Evolutionary conservation across 352 stramenopile species (phyloP).

Genomic region (Pythium scleroteichum): DNA sequence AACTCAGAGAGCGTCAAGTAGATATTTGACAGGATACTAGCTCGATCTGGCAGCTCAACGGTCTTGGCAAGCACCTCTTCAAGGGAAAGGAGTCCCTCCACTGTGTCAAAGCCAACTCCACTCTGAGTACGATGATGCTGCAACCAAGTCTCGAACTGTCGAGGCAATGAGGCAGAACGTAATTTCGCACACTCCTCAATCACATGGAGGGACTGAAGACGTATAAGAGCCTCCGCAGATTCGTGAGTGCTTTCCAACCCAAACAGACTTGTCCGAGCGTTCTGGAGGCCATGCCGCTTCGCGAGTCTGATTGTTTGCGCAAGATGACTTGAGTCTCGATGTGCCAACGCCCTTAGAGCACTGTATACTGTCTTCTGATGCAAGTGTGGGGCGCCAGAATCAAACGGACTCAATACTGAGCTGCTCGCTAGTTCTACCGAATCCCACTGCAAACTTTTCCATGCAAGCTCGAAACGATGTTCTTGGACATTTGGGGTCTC

Average conservation of each 20-base stretch:
- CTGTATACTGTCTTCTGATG: slow-evolving; percentile 63
- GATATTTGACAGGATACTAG: slow-evolving; percentile 41
- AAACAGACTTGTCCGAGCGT: slow-evolving; percentile 56
- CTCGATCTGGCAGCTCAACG: slow-evolving; percentile 25
- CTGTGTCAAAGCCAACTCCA: slow-evolving; percentile 48
- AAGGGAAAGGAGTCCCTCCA: slow-evolving; percentile 57
- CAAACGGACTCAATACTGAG: neutral
- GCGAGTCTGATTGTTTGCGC: slow-evolving; percentile 33
- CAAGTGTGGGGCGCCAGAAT: slow-evolving; percentile 29
- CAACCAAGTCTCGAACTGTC: slow-evolving; percentile 49
- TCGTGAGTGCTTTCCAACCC: slow-evolving; percentile 73
- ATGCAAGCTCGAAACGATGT: slow-evolving; percentile 77
- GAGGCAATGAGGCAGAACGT: neutral
- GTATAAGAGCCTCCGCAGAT: slow-evolving; percentile 49
- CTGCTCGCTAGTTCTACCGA: slow-evolving; percentile 24
- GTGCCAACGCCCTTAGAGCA: slow-evolving; percentile 54
- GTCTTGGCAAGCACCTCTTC: slow-evolving; percentile 63
- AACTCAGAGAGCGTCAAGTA: slow-evolving; percentile 56
- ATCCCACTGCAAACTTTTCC: slow-evolving; percentile 81
- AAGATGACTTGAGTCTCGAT: slow-evolving; percentile 50
- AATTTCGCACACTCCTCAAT: slow-evolving; percentile 48
- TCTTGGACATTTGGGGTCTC: slow-evolving; percentile 36
- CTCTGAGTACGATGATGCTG: slow-evolving; percentile 21
- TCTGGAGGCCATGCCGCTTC: slow-evolving; percentile 55
- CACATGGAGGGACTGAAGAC: slow-evolving; percentile 60